Base-by-base conservation (phyloP, 164 flowering plant species). In the Vitis rotundifolia region DNA sequence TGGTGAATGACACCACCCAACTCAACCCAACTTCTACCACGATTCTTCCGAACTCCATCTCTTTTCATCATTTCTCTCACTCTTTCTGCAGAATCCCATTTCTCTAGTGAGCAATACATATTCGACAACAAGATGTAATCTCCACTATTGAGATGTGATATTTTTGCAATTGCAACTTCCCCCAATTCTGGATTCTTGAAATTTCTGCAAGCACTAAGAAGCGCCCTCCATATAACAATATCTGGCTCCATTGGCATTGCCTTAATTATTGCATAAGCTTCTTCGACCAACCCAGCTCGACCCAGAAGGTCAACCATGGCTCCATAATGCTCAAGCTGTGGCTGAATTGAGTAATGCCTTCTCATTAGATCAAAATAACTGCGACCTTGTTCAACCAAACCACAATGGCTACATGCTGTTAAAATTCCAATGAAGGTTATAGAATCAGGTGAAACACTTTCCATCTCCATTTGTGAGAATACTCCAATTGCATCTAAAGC, bases 1-100 rank as follows among this genome's bases (percentile, higher is more conserved):
- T 81, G 83, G 78, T 91, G 87, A 69, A 90, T 49, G 8, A 50
- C 68, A 60, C 89, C 84, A 7, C 61, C 80, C 59, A 82, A 65
- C 77, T 90, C 95, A 65, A 90, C 66, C 97, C 93, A 89, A 83
- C 97, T 91, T 78, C 84, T 87, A 18, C 95, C 98, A 26, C 62
- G 76, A 50, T 59, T 77, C 80, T 93, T 93, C 49, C 69, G 78
- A 59, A 90, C 78, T 63, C 88, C 78, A 15, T 78, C 84, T 77
- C 58, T 77, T 69, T 71, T 81, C 97, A 93, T 93, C n/a, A 63
- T 18, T n/a, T 82, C 75, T 73, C 97, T 83, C 37, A 89, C 77
- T 52, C 60, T 80, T 61, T 84, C 85, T 0, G 94, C 91, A 52
- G 59, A 69, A 51, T 81, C 84, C 97, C 98, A 93, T 68, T 76